These are phyloP conservation scores for Pistacia atlantica DNA, from an alignment of 345 rosid genomes.

Conservation along the genomic window DNA sequence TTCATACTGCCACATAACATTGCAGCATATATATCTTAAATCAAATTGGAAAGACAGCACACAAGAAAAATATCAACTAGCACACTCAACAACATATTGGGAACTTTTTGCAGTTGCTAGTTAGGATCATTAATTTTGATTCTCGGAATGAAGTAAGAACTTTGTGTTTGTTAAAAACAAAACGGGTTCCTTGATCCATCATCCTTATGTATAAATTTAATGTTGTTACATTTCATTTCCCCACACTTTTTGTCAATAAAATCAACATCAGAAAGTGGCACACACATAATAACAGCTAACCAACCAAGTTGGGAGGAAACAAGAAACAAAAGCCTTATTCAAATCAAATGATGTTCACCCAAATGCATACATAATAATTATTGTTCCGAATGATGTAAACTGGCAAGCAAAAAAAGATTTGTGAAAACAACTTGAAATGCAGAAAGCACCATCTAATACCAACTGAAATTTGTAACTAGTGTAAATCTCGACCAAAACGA, in stretches of 20 bases:
- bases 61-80: not conserved
- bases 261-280: not conserved
- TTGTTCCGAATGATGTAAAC: too few species aligned
- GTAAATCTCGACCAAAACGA: not conserved
- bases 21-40: not conserved
- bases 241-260: not conserved
- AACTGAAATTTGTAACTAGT: not conserved
- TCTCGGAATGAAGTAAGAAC: not conserved
- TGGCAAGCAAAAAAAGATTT: too few species aligned
- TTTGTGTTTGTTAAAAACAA: not conserved
- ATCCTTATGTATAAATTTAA: not conserved
- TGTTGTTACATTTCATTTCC: not conserved
- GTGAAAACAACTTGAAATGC: not conserved
- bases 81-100: not conserved
- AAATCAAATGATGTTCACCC: too few species aligned
- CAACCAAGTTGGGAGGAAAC: not conserved
- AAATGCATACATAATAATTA: too few species aligned
- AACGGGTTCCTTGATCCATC: not conserved
- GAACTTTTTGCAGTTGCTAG: not conserved
- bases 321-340: not conserved
- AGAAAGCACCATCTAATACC: slow-evolving; percentile 14
- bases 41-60: not conserved
- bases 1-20: slow-evolving; percentile 58
- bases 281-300: not conserved
- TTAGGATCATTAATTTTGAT: not conserved